Base-by-base conservation (phyloP, 495 filamentous ascomycete genomes). In the Haplographium delicatum region DNA sequence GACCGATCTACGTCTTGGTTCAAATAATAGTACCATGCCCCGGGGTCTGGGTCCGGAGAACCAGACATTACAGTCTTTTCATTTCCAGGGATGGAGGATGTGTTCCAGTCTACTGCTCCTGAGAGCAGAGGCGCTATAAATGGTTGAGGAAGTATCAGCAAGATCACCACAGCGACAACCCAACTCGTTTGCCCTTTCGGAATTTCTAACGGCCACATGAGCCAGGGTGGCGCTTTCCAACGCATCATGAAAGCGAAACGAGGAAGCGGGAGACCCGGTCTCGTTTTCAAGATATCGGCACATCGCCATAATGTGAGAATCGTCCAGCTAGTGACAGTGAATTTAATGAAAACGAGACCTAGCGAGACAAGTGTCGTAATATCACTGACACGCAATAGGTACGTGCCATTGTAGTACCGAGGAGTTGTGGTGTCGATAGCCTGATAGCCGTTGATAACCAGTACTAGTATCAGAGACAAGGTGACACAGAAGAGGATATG, bases 101-200 rank as follows among this genome's bases (percentile, higher is more conserved):
- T 16, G 16, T 44, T 44, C 51, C 56, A 58, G 43, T 58, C 50
- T 10, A 58, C 45, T 15, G 56, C 24, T 15, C 56, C 56, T 11
- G 56, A 44, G 18, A 58, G 23, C 13, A 58, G 25, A 47, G 55
- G 56, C 5, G 56, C 43, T 22, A 55, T 58, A 20, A 58, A 55
- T 31, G 23, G 11, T 37, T 55, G 56, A 16, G 40, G 51, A 27
- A 40, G 20, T 34, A 35, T 39, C n/a, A 11, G 38, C 16, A 55
- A 40, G 18, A 58, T 39, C 27, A 51, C 20, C 23, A 55, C 16
- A 16, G 33, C 2, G 13, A 47, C 22, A 2, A 22, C 20, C 44
- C 44, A 47, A 18, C 31, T 33, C 3, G 5, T 2, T 3, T 7
- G 7, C 19, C 44, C 27, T 33, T n/a, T n/a, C 1, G 44, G 44